Evolutionary conservation across 805 yeast genomes (phyloP), one percentile per base, ranked within the genome.

Genomic region (Kuraishia molischiana): DNA sequence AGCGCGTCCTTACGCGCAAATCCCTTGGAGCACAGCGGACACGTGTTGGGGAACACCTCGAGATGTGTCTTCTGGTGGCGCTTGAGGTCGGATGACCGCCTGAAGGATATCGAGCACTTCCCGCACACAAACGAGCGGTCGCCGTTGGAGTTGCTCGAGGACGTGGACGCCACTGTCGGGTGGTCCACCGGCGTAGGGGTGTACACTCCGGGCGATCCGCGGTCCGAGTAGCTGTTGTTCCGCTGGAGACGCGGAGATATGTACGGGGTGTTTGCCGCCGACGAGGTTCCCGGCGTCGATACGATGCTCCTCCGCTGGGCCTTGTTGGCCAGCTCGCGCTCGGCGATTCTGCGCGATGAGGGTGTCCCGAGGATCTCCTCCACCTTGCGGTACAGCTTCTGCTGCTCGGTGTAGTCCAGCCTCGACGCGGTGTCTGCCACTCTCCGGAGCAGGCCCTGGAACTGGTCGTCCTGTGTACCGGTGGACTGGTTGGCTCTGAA

Each of bases 1-100:
- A 83, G 62, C 0, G 92, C 92, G 58, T 83, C 94, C 49, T 80
- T 81, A 35, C 94, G 62, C 2, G 92, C 90, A 66, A 83, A 83
- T 0, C 92, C 89, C 51, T 83, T 83, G 28, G 85, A 85, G 61
- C 94, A 83, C 14, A 66, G 59, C 4, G 79, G 74, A 56, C 94
- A 83, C 34, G 81, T 74, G 50, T 84, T 79, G 1, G 90, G 89
- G 6, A 85, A 72, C 2, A 79, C 74, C 19, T 77, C 67, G 34
- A 79, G 58, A 57, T 83, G 94, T 32, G 80, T 85, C 50, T 82
- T 77, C 48, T 78, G 84, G 51, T 82, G 92, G 39, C 90, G 66
- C 52, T 78, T 77, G 46, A 81, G 64, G 56, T 81, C 90, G 2
- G 79, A 69, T 1, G 82, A 71, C 29, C 92, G 62, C 38, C 81